A percentile compares a stretch with the other conserved stretches of the same genome.
Evolutionary conservation across 2,329 filamentous ascomycete species (phyloP).

Genomic region (Cytospora paraplurivora): DNA sequence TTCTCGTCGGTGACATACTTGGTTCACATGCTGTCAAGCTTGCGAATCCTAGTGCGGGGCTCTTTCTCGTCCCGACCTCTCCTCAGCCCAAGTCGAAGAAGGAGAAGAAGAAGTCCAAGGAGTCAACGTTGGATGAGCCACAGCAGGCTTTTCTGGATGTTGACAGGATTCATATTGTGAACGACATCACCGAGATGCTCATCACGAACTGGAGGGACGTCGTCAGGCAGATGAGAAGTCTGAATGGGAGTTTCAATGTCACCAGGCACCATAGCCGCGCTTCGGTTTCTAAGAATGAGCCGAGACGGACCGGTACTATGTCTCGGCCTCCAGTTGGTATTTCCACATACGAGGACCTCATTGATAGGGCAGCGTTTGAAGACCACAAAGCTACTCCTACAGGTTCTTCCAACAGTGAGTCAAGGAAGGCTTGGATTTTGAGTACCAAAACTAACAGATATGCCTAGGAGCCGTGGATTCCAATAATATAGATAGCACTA

Average conservation of each 20-base stretch:
- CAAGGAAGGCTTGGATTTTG: neutral
- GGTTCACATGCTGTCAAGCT: slow-evolving; percentile 52
- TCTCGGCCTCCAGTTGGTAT: slow-evolving; percentile 14
- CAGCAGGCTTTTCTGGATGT: slow-evolving; percentile 40
- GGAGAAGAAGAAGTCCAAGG: slow-evolving; percentile 42
- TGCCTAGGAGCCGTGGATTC: slow-evolving; percentile 26
- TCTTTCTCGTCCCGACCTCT: slow-evolving; percentile 46
- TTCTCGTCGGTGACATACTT: slow-evolving; percentile 61
- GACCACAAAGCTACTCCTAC: slow-evolving; percentile 5
- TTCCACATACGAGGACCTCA: neutral
- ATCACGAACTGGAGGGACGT: slow-evolving; percentile 67
- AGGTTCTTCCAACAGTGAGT: slow-evolving; percentile 14
- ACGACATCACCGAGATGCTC: slow-evolving; percentile 64
- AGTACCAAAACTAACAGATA: neutral
- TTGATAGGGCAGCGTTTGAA: neutral
- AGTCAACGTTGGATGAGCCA: slow-evolving; percentile 26
- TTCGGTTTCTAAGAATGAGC: slow-evolving; percentile 27
- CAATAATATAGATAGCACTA: slow-evolving; percentile 25
- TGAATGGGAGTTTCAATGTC: slow-evolving; percentile 39
- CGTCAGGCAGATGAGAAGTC: slow-evolving; percentile 58
- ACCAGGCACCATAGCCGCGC: slow-evolving; percentile 31
- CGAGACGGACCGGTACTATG: slow-evolving; percentile 17
- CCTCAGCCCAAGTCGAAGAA: slow-evolving; percentile 46
- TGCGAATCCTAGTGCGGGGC: slow-evolving; percentile 45
- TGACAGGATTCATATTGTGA: slow-evolving; percentile 61